Evolutionary conservation across 1,284 basidiomycete species (phyloP), one percentile per base, ranked within the genome.

Genomic region (Boletus sp.): DNA sequence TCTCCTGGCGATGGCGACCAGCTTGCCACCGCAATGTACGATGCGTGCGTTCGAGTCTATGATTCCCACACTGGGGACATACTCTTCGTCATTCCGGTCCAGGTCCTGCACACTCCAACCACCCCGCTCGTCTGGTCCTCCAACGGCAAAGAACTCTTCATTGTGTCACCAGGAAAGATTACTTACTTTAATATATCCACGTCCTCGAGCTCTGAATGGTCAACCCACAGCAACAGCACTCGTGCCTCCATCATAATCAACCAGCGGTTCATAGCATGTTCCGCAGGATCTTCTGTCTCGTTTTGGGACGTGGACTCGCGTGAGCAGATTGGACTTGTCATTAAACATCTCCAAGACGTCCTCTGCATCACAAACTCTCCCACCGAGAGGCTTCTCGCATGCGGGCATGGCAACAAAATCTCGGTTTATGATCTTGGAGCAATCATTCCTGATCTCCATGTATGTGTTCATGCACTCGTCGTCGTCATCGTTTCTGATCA

Each of bases 71-170:
- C 27, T 30, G 55, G 47, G 21, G 55, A 56, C 6, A 30, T 6
- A 23, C 5, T 56, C 16, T 31, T 50, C 21, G 27, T 50, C 14
- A 28, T 56, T 9, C 47, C 55, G 19, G 37, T 56, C 51, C 35
- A n/a, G 11, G 28, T 56, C 30, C 6, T 43, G 11, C 55, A 43
- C 16, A 38, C 48, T 8, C 55, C 55, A 19, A 43, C 55, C 27
- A 52, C 48, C 6, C 55, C 55, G 47, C 52, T 56, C 13, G 55
- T 48, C 30, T 56, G 55, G 55, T 52, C 55, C n/a, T 21, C 27
- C 19, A 23, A 56, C 5, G 47, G 48, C 48, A 14, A n/a, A 51
- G 47, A 56, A 21, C 55, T 51, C 30, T 52, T 56, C 37, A 25
- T 43, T 4, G 55, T 33, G 33, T 56, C 55, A 21, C 48, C 37